These are phyloP conservation scores for Diaporthe vaccinii DNA, from an alignment of 2,329 filamentous ascomycete genomes.

Conservation along the genomic window DNA sequence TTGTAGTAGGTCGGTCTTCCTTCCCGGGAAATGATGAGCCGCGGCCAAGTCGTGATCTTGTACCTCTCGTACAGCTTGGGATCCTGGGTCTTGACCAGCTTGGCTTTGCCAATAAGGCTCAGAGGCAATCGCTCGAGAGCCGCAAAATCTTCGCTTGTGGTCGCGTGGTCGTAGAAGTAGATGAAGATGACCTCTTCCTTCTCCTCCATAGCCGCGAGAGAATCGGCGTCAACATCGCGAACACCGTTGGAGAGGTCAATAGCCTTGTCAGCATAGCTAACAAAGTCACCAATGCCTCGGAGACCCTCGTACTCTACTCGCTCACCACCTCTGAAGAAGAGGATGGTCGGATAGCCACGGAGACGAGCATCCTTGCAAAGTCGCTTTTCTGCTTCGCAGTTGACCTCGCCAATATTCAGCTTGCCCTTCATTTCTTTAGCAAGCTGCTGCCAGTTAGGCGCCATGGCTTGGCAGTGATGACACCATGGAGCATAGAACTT, in stretches of 20 bases:
- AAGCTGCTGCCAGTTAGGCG: conserved; percentile 89
- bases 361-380: conserved; percentile 94
- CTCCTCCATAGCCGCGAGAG: conserved; percentile 87
- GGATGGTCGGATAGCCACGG: conserved; percentile 86
- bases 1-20: conserved; percentile 92
- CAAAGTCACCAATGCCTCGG: conserved; percentile 90
- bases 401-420: conserved; percentile 95
- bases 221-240: conserved; percentile 81
- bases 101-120: conserved; percentile 90
- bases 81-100: conserved; percentile 88
- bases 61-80: conserved; percentile 81
- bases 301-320: conserved; percentile 94
- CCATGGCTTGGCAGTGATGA: conserved; percentile 92
- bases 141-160: conserved; percentile 90
- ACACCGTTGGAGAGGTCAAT: conserved; percentile 83
- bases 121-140: conserved; percentile 89
- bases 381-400: conserved; percentile 87
- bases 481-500: conserved; percentile 99
- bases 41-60: conserved; percentile 98
- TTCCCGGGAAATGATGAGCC: conserved; percentile 88
- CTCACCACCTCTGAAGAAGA: conserved; percentile 94
- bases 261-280: conserved; percentile 89
- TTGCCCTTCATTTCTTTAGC: conserved; percentile 91
- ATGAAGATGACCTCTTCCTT: conserved; percentile 96
- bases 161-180: conserved; percentile 98